A percentile compares a stretch with the other conserved stretches of the same genome.
Conservation (phyloP, 192 early-diverging fungal species). For the Chytriomyces sp. region DNA sequence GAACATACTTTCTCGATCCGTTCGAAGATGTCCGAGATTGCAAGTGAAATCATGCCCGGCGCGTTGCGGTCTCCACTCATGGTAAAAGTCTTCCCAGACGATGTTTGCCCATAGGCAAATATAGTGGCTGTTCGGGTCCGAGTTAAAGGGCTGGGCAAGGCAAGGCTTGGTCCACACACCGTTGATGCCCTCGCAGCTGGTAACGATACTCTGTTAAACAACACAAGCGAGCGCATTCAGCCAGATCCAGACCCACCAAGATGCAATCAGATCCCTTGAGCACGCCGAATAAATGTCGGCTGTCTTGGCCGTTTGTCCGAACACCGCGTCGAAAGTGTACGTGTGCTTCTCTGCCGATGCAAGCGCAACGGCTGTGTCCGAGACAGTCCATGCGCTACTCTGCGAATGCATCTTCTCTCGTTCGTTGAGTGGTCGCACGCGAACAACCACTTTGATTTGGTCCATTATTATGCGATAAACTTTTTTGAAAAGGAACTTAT, state of each 20-base stretch:
- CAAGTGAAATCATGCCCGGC: constrained; percentile 69
- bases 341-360: background rate
- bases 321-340: constrained; percentile 14
- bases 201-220: background rate
- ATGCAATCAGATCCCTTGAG: constrained; percentile 7
- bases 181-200: constrained; percentile 27
- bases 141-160: background rate
- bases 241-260: background rate
- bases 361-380: background rate
- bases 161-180: background rate
- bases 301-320: background rate
- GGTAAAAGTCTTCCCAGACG: constrained; percentile 86
- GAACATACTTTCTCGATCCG: constrained; percentile 54
- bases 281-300: background rate
- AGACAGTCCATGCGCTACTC: background rate
- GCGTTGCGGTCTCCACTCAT: constrained; percentile 68
- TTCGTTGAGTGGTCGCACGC: constrained; percentile 22
- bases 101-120: constrained; percentile 98
- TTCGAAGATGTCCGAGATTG: constrained; percentile 67
- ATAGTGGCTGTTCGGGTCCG: constrained; percentile 69
- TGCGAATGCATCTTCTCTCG: background rate
- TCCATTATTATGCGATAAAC: too few relatives aligned
- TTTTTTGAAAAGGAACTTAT: too few relatives aligned
- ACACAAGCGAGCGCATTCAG: background rate
- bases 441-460: constrained; percentile 21